These are phyloP conservation scores for Spirogloea muscicola DNA, from an alignment of 139 green algal species.

Conservation along the genomic window DNA sequence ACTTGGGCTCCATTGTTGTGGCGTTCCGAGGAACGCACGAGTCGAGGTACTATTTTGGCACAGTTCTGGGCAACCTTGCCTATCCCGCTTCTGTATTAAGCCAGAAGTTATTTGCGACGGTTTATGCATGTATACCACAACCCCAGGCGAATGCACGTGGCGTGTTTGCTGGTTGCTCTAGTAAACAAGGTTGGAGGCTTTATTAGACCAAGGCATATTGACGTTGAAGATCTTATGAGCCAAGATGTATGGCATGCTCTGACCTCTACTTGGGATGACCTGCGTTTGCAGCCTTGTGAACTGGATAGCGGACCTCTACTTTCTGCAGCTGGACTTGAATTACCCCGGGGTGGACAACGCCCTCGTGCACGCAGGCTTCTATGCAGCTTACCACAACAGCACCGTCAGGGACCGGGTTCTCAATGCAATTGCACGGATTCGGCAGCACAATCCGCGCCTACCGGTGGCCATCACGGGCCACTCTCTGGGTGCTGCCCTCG, in stretches of 20 bases:
- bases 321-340: constrained; percentile 9
- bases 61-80: too few species aligned
- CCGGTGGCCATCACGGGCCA: constrained; percentile 7
- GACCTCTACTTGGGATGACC: too few species aligned
- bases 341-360: constrained; percentile 22
- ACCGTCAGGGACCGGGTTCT: not conserved
- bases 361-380: constrained; percentile 14
- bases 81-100: too few species aligned
- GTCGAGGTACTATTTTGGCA: too few species aligned
- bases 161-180: too few species aligned
- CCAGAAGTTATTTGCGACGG: too few species aligned
- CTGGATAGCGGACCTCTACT: constrained; percentile 17
- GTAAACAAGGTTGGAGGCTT: too few species aligned
- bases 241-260: too few species aligned
- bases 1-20: not conserved
- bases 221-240: too few species aligned
- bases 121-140: too few species aligned
- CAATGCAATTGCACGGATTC: not conserved
- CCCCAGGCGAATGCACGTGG: too few species aligned
- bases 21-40: not conserved
- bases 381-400: constrained; percentile 21
- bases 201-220: too few species aligned
- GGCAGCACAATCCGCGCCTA: not conserved
- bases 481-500: constrained; percentile 13
- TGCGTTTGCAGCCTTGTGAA: constrained; percentile 11